Conservation (phyloP, 441 rosid species). For the Mallotus japonicus region DNA sequence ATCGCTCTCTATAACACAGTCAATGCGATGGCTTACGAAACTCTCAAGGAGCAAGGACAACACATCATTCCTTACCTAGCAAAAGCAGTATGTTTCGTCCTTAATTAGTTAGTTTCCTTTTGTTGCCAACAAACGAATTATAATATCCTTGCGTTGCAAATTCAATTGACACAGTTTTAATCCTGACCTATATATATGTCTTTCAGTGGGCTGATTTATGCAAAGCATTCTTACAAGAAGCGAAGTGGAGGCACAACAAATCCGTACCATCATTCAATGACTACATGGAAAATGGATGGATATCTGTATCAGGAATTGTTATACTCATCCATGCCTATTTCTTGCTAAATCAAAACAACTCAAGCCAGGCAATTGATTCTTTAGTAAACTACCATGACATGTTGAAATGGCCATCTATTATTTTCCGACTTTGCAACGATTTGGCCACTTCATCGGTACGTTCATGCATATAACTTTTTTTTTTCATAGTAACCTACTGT, state of each 20-base stretch:
- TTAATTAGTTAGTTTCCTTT: too few species aligned
- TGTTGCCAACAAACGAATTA: too few species aligned
- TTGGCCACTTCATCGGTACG: constrained; percentile 40
- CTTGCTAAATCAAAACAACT: constrained; percentile 12
- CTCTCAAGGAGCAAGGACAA: constrained; percentile 28
- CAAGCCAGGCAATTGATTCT: constrained; percentile 12
- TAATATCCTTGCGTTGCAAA: too few species aligned
- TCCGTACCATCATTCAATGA: constrained; percentile 33
- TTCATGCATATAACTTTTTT: too few species aligned
- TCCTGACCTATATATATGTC: background rate
- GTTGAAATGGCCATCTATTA: constrained; percentile 30
- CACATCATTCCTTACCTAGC: constrained; percentile 27
- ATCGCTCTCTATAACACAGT: constrained; percentile 38
- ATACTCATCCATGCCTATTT: constrained; percentile 36
- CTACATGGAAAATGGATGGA: constrained; percentile 41
- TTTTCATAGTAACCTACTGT: too few species aligned
- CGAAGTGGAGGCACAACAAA: constrained; percentile 34
- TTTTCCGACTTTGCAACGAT: constrained; percentile 46
- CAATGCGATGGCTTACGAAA: constrained; percentile 42
- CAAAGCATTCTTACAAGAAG: constrained; percentile 43
- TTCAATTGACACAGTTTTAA: too few species aligned
- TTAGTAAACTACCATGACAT: constrained; percentile 28
- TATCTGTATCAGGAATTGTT: constrained; percentile 39
- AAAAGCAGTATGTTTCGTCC: constrained; percentile 25
- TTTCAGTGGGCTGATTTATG: constrained; percentile 46